Evolutionary conservation across 2,329 filamentous ascomycete genomes (phyloP), one percentile per base, ranked within the genome.

Genomic region (Aspergillus pseudotamarii): DNA sequence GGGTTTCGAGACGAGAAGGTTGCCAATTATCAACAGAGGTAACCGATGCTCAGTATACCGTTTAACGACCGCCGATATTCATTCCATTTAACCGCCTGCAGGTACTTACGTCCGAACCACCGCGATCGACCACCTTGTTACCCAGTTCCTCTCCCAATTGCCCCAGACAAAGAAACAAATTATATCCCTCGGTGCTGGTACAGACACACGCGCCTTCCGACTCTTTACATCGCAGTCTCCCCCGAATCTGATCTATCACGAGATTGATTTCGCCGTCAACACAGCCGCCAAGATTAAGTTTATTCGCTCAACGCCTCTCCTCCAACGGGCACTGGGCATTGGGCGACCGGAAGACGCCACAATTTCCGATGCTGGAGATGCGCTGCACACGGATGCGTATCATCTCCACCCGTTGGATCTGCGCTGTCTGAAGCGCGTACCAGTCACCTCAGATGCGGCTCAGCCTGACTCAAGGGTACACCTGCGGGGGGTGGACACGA

Each of bases 21-120:
- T 96, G 66, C 95, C 95, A 58, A 92, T 99, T 66, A 97, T 99
- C 73, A 98, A 99, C 75, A 84, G 94, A 87, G 94, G 94, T 93
- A 63, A 21, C 16, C n/a, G 23, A 36, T 34, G 11, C 21, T 23
- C 58, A 16, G 11, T n/a, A n/a, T 9, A 21, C 14, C 19, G n/a
- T 48, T 48, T 14, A 26, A 11, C 43, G 19, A 26, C 14, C 34
- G 30, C 19, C 58, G 59, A 41, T 65, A 36, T n/a, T 32, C 16
- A 34, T 36, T 19, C n/a, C 32, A 6, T 26, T 32, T 16, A 53
- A 45, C 55, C 45, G 59, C 38, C 16, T 41, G 38, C 68, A 94
- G 93, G 93, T 58, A 98, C 94, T n/a, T 98, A 97, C 73, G 90
- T 94, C 26, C 89, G 95, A 65, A 97, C 94, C 10, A 87, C 85